Evolutionary conservation across 2,329 filamentous ascomycete species (phyloP).

Genomic region (Trichoderma guizhouense): DNA sequence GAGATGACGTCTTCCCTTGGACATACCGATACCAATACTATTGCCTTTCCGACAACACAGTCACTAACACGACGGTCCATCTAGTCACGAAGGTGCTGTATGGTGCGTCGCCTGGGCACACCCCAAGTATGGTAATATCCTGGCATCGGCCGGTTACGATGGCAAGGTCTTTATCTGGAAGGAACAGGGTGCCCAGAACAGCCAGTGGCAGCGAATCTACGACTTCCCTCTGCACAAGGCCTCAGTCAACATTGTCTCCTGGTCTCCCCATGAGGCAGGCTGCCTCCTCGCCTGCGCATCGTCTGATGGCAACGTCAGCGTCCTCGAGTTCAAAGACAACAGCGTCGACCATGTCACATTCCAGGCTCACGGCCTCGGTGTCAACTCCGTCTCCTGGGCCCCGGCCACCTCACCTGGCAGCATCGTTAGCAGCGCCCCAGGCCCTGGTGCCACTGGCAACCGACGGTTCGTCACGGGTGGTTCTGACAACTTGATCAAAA

Average conservation of each 20-base stretch:
- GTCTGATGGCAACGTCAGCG: conserved; percentile 87
- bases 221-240: conserved; percentile 93
- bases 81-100: conserved; percentile 90
- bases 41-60: neutral
- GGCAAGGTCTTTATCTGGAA: conserved; percentile 99
- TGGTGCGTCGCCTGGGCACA: conserved; percentile 99
- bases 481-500: conserved; percentile 87
- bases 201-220: conserved; percentile 80
- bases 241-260: conserved; percentile 92
- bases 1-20: neutral
- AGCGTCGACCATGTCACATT: conserved; percentile 87
- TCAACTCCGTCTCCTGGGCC: conserved; percentile 95
- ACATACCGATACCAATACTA: neutral
- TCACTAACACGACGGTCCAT: neutral
- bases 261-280: conserved; percentile 95
- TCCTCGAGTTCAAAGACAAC: conserved; percentile 96
- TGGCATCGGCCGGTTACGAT: conserved; percentile 93
- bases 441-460: conserved; percentile 58
- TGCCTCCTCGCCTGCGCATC: conserved; percentile 93
- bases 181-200: conserved; percentile 62
- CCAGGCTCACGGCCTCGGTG: conserved; percentile 86
- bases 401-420: conserved; percentile 80
- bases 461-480: conserved; percentile 91
- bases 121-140: conserved; percentile 96
- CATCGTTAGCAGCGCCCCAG: conserved; percentile 69